A percentile compares a stretch with the other conserved stretches of the same genome.
phyloP scores from a whole-genome alignment of 108 stramenopile genomes.

The Aurantiochytrium sp. region DNA sequence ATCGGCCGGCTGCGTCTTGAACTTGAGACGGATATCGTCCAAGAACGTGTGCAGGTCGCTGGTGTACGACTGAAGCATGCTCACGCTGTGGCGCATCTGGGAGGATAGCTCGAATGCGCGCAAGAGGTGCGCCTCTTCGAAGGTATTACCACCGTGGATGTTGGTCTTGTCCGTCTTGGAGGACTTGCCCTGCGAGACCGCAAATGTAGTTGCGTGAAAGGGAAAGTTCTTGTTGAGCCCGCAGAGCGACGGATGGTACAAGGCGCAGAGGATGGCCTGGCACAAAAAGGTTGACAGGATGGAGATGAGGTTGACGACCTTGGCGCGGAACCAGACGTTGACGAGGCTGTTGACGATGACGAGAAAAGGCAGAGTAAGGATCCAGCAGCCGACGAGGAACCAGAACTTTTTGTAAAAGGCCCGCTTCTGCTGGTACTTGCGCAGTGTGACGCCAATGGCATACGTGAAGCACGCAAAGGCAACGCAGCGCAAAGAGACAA shows the following conservation, averaged over 20 bases:
- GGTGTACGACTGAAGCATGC: constrained; percentile 1
- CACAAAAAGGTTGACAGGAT: neutral
- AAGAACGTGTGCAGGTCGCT: neutral
- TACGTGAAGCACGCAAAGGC: constrained; percentile 34
- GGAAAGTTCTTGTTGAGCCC: constrained; percentile 32
- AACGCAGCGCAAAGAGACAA: neutral
- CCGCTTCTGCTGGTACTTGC: constrained; percentile 21
- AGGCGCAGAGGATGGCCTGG: neutral
- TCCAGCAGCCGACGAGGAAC: constrained; percentile 12
- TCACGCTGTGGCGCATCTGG: constrained; percentile 15
- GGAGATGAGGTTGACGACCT: neutral
- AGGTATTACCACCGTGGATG: neutral
- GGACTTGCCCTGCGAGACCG: neutral
- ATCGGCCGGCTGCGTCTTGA: neutral
- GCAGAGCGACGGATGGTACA: constrained; percentile 31
- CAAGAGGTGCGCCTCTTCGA: neutral
- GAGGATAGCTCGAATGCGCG: constrained; percentile 9
- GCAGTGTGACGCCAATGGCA: neutral
- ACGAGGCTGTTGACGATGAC: neutral
- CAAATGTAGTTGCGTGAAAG: constrained; percentile 33
- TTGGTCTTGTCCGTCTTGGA: neutral
- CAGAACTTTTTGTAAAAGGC: constrained; percentile 38
- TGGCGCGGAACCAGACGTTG: neutral
- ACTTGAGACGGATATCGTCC: neutral
- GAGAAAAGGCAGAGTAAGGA: neutral